A percentile compares a stretch with the other conserved stretches of the same genome.
phyloP scores from a whole-genome alignment of 2,329 filamentous ascomycete species.

The Nigrospora sphaerica region DNA sequence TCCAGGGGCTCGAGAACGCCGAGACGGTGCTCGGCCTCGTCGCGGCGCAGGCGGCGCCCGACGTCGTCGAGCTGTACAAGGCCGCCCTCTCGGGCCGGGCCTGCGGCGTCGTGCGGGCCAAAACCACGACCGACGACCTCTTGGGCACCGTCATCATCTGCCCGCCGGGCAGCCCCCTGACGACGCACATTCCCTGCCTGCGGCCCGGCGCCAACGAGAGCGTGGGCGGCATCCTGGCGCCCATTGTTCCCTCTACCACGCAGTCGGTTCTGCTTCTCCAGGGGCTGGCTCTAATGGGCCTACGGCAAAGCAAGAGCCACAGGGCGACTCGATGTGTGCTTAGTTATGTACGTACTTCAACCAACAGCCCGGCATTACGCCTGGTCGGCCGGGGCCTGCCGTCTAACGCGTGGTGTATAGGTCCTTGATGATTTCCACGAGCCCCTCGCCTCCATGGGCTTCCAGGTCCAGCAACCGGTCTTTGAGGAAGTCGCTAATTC shows the following conservation, averaged over 20 bases:
- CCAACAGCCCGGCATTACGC: not conserved
- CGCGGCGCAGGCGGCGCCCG: slow-evolving; percentile 65
- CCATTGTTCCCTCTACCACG: slow-evolving; percentile 63
- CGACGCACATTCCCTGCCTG: slow-evolving; percentile 63
- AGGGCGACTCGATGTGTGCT: slow-evolving; percentile 67
- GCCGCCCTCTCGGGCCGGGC: slow-evolving; percentile 65
- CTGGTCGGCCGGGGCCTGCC: not conserved
- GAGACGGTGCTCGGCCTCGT: slow-evolving; percentile 70
- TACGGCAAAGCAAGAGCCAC: slow-evolving; percentile 75
- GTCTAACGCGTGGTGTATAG: slow-evolving; percentile 17
- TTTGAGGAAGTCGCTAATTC: slow-evolving; percentile 26
- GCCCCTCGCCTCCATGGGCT: slow-evolving; percentile 23
- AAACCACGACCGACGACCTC: slow-evolving; percentile 59
- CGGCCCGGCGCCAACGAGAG: slow-evolving; percentile 47
- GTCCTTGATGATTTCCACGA: slow-evolving; percentile 22
- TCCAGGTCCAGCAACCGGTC: slow-evolving; percentile 20
- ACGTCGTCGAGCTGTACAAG: slow-evolving; percentile 73
- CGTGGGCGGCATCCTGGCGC: slow-evolving; percentile 72
- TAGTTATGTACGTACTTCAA: slow-evolving; percentile 61
- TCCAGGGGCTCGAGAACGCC: slow-evolving; percentile 71
- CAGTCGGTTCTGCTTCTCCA: slow-evolving; percentile 66
- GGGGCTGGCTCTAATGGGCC: slow-evolving; percentile 71
- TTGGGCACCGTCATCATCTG: slow-evolving; percentile 77
- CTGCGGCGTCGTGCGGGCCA: slow-evolving; percentile 79
- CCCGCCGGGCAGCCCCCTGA: slow-evolving; percentile 60